Conservation (phyloP, 768 basidiomycete species). For the Artomyces pyxidatus region DNA sequence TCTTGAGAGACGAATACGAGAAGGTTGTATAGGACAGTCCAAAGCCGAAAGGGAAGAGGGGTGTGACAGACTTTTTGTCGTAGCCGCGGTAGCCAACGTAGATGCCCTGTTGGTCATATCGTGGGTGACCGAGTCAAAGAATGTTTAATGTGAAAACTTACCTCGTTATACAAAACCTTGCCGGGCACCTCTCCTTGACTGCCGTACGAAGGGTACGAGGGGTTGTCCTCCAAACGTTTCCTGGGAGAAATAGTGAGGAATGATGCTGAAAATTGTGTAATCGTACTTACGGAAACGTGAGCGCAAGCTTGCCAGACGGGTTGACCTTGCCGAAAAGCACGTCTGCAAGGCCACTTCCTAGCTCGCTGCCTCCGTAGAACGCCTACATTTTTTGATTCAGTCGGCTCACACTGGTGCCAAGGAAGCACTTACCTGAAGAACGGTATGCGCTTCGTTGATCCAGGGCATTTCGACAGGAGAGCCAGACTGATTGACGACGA, state of each 20-base stretch:
- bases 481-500: constrained; percentile 52
- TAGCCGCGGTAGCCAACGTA: constrained; percentile 49
- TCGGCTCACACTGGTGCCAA: not conserved
- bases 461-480: constrained; percentile 52
- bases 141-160: constrained; percentile 12
- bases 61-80: constrained; percentile 33
- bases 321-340: constrained; percentile 54
- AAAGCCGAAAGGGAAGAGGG: constrained; percentile 48
- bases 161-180: constrained; percentile 41
- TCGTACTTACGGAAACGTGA: constrained; percentile 41
- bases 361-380: constrained; percentile 49
- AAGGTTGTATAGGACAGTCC: constrained; percentile 60
- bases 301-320: constrained; percentile 48
- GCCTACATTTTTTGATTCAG: constrained; percentile 24
- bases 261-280: not conserved
- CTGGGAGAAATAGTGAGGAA: constrained; percentile 16
- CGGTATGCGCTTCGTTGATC: constrained; percentile 29
- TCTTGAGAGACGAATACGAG: constrained; percentile 34
- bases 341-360: constrained; percentile 54
- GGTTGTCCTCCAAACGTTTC: constrained; percentile 43
- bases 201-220: constrained; percentile 39
- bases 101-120: constrained; percentile 28
- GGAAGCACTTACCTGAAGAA: constrained; percentile 30
- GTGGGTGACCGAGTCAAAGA: constrained; percentile 17
- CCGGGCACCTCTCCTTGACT: constrained; percentile 35